phyloP scores from a whole-genome alignment of 192 early-diverging fungal genomes.

The Piromyces finnis region DNA sequence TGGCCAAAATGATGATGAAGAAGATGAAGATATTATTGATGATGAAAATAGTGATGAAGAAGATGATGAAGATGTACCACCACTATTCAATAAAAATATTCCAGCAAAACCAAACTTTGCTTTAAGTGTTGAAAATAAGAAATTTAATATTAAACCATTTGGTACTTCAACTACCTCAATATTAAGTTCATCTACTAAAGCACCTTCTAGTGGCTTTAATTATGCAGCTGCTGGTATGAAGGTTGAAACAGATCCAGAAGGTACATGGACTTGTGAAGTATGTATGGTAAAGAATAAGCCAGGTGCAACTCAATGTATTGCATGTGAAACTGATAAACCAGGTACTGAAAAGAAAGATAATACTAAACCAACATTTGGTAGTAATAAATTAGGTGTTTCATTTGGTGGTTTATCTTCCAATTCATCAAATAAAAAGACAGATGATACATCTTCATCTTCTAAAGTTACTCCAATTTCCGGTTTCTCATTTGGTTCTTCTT shows the following conservation, averaged over 20 bases:
- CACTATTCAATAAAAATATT: neutral
- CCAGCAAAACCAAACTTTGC: neutral
- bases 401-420: neutral
- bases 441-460: too few species aligned
- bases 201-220: neutral
- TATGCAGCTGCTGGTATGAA: neutral
- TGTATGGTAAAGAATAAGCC: neutral
- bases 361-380: neutral
- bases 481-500: too few species aligned
- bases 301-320: neutral
- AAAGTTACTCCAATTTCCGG: too few species aligned
- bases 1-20: neutral
- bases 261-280: neutral
- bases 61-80: neutral
- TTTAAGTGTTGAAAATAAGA: neutral
- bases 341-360: neutral
- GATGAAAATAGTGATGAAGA: neutral
- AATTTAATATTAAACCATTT: neutral
- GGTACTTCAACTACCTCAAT: too few species aligned
- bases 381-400: neutral
- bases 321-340: neutral
- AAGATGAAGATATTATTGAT: neutral
- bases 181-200: neutral
- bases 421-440: too few species aligned
- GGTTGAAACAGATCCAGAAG: neutral